phyloP scores from a whole-genome alignment of 371 early-diverging fungal species.

The Chytridiales sp. region DNA sequence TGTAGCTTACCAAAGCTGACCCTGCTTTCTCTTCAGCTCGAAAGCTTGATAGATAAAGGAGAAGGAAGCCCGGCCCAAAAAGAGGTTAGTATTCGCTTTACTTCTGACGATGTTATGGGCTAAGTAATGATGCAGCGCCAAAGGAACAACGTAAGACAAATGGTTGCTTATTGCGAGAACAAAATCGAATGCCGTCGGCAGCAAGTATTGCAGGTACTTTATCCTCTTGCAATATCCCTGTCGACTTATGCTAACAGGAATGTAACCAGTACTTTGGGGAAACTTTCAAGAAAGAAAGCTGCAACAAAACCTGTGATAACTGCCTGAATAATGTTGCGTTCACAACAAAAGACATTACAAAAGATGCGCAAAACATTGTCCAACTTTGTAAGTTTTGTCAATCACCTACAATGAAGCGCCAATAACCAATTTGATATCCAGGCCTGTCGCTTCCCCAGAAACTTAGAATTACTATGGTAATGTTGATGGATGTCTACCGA shows the following conservation, averaged over 20 bases:
- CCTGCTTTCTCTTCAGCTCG: constrained; percentile 46
- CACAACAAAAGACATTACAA: constrained; percentile 38
- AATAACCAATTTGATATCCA: too few species aligned
- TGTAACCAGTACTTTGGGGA: constrained; percentile 88
- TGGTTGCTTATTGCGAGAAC: constrained; percentile 96
- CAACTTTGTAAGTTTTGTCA: constrained; percentile 43
- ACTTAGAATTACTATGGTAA: constrained; percentile 67
- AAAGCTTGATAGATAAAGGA: constrained; percentile 81
- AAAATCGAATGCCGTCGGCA: constrained; percentile 88
- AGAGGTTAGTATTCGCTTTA: constrained; percentile 45
- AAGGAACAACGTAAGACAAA: constrained; percentile 80
- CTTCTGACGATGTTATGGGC: background rate
- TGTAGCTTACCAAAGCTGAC: constrained; percentile 45
- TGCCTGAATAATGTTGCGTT: constrained; percentile 52
- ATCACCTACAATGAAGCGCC: too few species aligned
- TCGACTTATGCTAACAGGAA: background rate
- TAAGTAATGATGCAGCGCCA: constrained; percentile 48
- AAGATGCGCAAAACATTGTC: constrained; percentile 59
- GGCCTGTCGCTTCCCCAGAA: constrained; percentile 31
- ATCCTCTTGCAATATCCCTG: background rate
- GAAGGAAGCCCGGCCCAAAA: constrained; percentile 85
- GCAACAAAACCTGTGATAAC: constrained; percentile 93
- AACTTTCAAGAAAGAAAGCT: constrained; percentile 65
- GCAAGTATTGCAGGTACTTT: constrained; percentile 71
- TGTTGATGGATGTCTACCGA: constrained; percentile 77